Conservation (phyloP, 352 stramenopile genomes). For the Thraustochytrium striatum region DNA sequence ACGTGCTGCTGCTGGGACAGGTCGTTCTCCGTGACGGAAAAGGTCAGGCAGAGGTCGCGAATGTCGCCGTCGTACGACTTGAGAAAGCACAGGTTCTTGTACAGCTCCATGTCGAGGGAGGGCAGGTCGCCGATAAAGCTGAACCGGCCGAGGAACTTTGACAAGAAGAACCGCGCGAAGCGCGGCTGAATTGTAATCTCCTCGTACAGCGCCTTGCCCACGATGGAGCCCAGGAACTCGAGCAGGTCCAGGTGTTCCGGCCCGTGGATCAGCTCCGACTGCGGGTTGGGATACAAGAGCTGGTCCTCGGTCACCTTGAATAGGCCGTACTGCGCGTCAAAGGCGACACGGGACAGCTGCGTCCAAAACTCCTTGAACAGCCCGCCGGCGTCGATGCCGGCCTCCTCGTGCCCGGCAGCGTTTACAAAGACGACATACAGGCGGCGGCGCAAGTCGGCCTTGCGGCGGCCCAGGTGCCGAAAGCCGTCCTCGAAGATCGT, state of each 20-base stretch:
- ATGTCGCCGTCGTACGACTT: constrained; percentile 89
- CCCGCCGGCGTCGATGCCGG: constrained; percentile 89
- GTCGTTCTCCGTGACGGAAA: constrained; percentile 78
- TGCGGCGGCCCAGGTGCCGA: constrained; percentile 72
- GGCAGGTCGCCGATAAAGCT: constrained; percentile 78
- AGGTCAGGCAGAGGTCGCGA: constrained; percentile 77
- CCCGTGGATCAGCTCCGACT: constrained; percentile 74
- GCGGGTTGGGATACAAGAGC: constrained; percentile 88
- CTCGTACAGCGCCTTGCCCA: constrained; percentile 93
- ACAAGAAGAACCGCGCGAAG: constrained; percentile 93
- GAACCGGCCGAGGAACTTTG: constrained; percentile 74
- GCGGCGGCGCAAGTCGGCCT: constrained; percentile 74
- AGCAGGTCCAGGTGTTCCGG: constrained; percentile 83
- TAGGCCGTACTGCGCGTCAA: constrained; percentile 84
- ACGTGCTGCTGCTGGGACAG: constrained; percentile 72
- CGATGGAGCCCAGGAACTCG: constrained; percentile 85
- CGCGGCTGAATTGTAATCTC: constrained; percentile 88
- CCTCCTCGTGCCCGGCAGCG: constrained; percentile 79
- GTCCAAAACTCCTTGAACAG: constrained; percentile 97
- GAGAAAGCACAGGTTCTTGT: constrained; percentile 93
- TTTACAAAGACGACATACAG: constrained; percentile 87
- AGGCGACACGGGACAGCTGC: constrained; percentile 77
- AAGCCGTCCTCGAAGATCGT: constrained; percentile 80
- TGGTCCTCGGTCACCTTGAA: constrained; percentile 76
- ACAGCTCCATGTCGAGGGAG: constrained; percentile 85